Base-by-base conservation (phyloP, 306 rosid genomes). In the Lathyrus tuberosus region DNA sequence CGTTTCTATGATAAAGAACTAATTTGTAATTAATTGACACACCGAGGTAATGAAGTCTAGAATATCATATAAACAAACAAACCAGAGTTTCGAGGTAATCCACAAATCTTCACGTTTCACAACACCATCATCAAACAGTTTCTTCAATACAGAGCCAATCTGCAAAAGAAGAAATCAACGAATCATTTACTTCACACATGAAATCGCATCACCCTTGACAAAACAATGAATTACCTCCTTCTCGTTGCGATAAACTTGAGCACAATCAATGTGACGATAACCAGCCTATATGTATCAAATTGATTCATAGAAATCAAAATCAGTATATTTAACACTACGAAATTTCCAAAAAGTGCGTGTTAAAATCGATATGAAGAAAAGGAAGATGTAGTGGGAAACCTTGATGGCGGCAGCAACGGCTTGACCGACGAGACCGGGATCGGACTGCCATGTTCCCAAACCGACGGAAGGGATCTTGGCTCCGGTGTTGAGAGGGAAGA, bases 81-180 rank as follows among this genome's bases (percentile, higher is more conserved):
- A 88, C 98, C 96, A 86, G 51, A 88, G 87, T 86, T 83, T 92
- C 4, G 98, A 93, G 46, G 98, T 90, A 81, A 90, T 88, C 91
- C 92, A 93, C 80, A 90, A 78, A 75, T 90, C 96, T 80, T 88
- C 96, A 0, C 96, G 91, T 80, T 88, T 93, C 67, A 90, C 87
- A 22, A 84, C 82, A 13, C 90, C 93, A 41, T 85, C 96, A 15
- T 86, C 84, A 71, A 88, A 90, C 54, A 93, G 79, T 62, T 88
- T 86, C 80, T 82, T 86, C 68, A 90, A 73, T 51, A 80, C 84
- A 10, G 67, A 72, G 53, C 98, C 96, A 69, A 92, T 86, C 98
- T 93, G 65, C 20, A 44, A 41, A 52, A 38, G 20, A 24, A 54
- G 5, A 1, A 54, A 54, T 54, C 10, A 59, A 46, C 3, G 16